Evolutionary conservation across 805 yeast genomes (phyloP).

Genomic region (Cyberlindnera japonica): DNA sequence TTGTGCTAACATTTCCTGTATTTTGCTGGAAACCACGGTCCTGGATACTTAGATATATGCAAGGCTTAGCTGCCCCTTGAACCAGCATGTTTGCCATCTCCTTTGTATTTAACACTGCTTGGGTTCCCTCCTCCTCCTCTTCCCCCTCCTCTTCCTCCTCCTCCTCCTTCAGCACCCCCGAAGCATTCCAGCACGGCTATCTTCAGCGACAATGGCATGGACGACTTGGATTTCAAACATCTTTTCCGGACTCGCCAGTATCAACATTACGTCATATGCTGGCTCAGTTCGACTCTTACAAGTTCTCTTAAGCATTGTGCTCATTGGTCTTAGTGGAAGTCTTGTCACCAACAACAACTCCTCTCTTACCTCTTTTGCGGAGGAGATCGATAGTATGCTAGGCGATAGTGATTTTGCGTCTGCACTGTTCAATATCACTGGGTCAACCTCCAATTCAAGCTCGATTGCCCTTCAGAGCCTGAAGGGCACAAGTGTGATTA

Average conservation of each 20-base stretch:
- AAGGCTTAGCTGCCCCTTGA: too few relatives aligned
- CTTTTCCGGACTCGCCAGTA: constrained; percentile 10
- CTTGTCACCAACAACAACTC: constrained; percentile 4
- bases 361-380: constrained; percentile 1
- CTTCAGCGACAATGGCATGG: constrained; percentile 1
- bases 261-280: constrained; percentile 8
- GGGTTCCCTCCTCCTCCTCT: too few relatives aligned
- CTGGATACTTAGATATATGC: too few relatives aligned
- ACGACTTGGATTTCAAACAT: constrained; percentile 7
- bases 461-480: background rate
- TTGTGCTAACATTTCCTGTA: too few relatives aligned
- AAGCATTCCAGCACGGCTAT: too few relatives aligned
- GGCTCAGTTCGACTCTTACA: constrained; percentile 10
- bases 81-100: too few relatives aligned
- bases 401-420: background rate
- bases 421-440: constrained; percentile 2
- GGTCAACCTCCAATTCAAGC: background rate
- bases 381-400: background rate
- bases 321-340: constrained; percentile 7
- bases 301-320: constrained; percentile 2
- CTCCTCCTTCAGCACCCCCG: too few relatives aligned
- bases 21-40: too few relatives aligned
- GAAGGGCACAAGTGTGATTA: constrained; percentile 4
- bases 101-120: too few relatives aligned
- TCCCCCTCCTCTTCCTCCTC: too few relatives aligned